Evolutionary conservation across 805 yeast species (phyloP).

Genomic region (Brettanomyces sp.): DNA sequence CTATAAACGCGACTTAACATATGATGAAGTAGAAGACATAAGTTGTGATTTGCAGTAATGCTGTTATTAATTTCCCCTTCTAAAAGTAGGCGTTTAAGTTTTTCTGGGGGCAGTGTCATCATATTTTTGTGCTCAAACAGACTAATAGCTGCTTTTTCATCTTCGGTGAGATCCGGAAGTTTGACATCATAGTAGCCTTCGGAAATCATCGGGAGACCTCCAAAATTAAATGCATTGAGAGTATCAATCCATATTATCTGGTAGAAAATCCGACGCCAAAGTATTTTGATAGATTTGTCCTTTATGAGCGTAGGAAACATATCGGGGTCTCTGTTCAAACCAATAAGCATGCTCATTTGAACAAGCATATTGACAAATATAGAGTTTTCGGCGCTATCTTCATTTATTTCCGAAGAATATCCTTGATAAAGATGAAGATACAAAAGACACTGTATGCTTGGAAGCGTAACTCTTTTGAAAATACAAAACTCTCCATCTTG

Average conservation of each 20-base stretch:
- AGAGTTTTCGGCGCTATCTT: conserved; percentile 34
- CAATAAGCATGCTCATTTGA: conserved; percentile 35
- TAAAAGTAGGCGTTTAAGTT: too few relatives aligned
- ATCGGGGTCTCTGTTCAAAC: conserved; percentile 37
- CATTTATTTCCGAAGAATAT: conserved; percentile 39
- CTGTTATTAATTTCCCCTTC: too few relatives aligned
- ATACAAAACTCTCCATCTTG: conserved; percentile 24
- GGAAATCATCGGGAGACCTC: conserved; percentile 21
- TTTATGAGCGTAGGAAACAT: conserved; percentile 26
- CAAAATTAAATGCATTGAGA: conserved; percentile 31
- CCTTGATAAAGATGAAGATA: conserved; percentile 33
- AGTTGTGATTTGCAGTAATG: too few relatives aligned
- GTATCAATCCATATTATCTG: conserved; percentile 34
- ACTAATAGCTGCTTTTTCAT: conserved; percentile 13
- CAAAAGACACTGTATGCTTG: conserved; percentile 36
- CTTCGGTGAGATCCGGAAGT: conserved; percentile 24
- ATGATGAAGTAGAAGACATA: too few relatives aligned
- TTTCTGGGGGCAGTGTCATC: too few relatives aligned
- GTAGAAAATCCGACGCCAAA: conserved; percentile 45
- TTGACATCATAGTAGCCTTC: conserved; percentile 36
- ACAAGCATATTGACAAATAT: conserved; percentile 30
- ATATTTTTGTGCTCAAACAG: conserved; percentile 15
- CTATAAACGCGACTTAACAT: too few relatives aligned
- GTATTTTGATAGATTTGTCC: conserved; percentile 29
- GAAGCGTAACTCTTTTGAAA: conserved; percentile 31